These are phyloP conservation scores for Lecanoromycetidae sp. DNA, from an alignment of 2,329 filamentous ascomycete genomes.

Conservation along the genomic window DNA sequence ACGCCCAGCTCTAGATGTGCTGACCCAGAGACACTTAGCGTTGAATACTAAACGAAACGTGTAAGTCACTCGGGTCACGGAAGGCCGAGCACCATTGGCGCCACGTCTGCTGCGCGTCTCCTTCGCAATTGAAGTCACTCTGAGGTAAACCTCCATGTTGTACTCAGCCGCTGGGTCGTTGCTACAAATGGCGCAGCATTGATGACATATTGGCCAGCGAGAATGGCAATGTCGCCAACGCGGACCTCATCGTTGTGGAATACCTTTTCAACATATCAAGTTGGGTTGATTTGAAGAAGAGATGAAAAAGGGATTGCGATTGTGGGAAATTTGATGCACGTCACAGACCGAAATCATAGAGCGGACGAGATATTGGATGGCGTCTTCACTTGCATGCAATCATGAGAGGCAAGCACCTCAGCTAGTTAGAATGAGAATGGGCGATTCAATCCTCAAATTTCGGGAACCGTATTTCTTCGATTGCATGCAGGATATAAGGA, in stretches of 20 bases:
- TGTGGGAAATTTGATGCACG: too few species aligned
- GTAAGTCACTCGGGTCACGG: neutral
- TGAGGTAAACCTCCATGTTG: slow-evolving; percentile 11
- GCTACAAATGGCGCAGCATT: neutral
- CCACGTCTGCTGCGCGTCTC: slow-evolving; percentile 4
- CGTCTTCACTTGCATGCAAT: too few species aligned
- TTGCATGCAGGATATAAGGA: neutral
- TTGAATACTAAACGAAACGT: neutral
- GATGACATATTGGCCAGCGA: slow-evolving; percentile 10
- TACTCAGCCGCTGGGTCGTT: neutral
- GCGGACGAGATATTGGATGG: too few species aligned
- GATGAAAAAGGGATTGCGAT: too few species aligned
- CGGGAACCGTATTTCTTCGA: neutral
- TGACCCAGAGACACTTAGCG: neutral
- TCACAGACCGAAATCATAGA: too few species aligned
- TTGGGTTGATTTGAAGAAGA: too few species aligned
- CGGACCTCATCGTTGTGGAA: slow-evolving; percentile 6
- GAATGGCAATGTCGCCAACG: slow-evolving; percentile 8
- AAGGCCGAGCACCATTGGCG: slow-evolving; percentile 1
- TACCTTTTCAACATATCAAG: slow-evolving; percentile 9
- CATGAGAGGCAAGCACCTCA: too few species aligned
- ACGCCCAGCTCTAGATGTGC: too few species aligned
- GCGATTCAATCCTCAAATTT: too few species aligned
- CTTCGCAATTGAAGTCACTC: slow-evolving; percentile 5
- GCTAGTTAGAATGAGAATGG: too few species aligned